Conservation (phyloP, 2,329 filamentous ascomycete genomes). For the Coniochaeta pulveracea region DNA sequence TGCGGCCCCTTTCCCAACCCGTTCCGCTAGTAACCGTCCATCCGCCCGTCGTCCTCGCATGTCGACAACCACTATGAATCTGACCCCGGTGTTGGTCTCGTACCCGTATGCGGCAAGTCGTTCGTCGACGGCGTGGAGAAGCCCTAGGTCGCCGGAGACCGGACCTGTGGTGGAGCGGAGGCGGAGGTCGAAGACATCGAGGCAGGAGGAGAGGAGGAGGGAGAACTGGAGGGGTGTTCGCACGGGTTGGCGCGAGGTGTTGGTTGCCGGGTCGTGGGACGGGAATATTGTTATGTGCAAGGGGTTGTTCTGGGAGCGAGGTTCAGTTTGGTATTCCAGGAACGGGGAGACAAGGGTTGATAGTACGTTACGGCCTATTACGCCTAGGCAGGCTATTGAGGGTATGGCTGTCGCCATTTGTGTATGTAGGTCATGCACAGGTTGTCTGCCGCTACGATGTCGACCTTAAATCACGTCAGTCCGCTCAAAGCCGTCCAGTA, state of each 20-base stretch:
- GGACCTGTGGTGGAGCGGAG: conserved; percentile 36
- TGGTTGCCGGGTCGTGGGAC: conserved; percentile 48
- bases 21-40: conserved; percentile 4
- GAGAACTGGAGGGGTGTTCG: conserved; percentile 79
- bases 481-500: too few relatives aligned
- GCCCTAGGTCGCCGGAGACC: conserved; percentile 74
- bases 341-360: conserved; percentile 12
- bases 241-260: conserved; percentile 36
- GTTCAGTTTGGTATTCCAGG: conserved; percentile 6
- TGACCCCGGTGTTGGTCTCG: conserved; percentile 90
- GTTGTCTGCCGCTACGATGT: too few relatives aligned
- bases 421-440: too few relatives aligned
- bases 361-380: conserved; percentile 85
- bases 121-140: conserved; percentile 90
- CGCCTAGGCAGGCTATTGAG: conserved; percentile 82
- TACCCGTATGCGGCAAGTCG: conserved; percentile 88
- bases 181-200: conserved; percentile 88
- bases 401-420: conserved; percentile 53
- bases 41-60: conserved; percentile 60
- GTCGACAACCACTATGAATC: conserved; percentile 83
- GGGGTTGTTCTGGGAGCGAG: conserved; percentile 72
- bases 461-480: too few relatives aligned
- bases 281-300: conserved; percentile 89
- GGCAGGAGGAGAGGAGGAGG: conserved; percentile 78
- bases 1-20: conserved; percentile 8